Conservation (phyloP, 1,284 basidiomycete species). For the Leccinum subspadiceum region DNA sequence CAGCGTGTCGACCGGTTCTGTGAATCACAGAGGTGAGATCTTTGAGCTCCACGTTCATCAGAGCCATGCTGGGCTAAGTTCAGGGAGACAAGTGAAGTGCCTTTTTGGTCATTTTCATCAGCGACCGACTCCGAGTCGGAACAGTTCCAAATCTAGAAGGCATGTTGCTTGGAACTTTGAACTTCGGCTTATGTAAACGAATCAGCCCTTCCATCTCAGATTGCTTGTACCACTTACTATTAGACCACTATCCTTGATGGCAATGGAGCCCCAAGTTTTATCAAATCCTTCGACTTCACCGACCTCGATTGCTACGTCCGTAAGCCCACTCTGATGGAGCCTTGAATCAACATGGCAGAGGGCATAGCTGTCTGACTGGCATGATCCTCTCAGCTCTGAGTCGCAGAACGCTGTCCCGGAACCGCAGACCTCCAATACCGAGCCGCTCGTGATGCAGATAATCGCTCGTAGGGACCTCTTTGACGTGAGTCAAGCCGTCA, state of each 20-base stretch:
- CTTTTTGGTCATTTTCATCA: background rate
- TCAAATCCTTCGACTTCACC: background rate
- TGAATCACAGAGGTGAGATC: constrained; percentile 24
- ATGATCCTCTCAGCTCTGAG: background rate
- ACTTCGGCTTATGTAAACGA: background rate
- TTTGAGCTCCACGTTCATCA: constrained; percentile 19
- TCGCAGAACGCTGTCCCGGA: background rate
- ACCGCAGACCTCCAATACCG: constrained; percentile 1
- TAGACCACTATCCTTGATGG: background rate
- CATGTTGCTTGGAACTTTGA: too few species aligned
- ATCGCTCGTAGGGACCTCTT: constrained; percentile 45
- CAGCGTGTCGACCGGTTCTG: constrained; percentile 17
- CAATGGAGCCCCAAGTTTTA: background rate
- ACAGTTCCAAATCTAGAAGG: background rate
- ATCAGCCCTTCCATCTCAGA: background rate
- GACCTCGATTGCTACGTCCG: background rate
- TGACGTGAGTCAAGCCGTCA: constrained; percentile 33
- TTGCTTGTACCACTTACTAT: background rate
- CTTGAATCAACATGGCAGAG: background rate
- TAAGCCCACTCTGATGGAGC: background rate
- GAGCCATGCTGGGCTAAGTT: constrained; percentile 3
- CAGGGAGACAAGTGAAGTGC: background rate
- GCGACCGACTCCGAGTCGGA: background rate
- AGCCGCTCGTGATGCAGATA: constrained; percentile 44
- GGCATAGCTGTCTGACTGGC: background rate